Percentiles rank a stretch among this genome's conserved stretches.
Evolutionary conservation across 805 yeast genomes (phyloP).

Genomic region (Dipodascus albidus): DNA sequence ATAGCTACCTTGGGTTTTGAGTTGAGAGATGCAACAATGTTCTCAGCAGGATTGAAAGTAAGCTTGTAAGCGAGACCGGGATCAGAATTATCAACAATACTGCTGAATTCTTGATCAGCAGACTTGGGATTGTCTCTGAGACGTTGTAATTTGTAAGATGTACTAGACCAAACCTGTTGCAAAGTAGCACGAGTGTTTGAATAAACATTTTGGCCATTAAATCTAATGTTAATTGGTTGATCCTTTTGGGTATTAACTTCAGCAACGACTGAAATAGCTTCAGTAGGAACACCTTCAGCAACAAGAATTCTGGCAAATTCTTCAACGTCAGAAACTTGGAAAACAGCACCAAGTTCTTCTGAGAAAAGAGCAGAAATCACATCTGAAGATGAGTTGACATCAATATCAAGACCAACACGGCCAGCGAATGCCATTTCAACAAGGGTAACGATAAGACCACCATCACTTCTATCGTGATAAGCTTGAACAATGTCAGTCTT

Average conservation of each 20-base stretch:
- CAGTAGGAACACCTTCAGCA: constrained; percentile 46
- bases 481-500: constrained; percentile 53
- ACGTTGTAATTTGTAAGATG: constrained; percentile 82
- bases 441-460: constrained; percentile 80
- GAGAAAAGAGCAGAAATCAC: constrained; percentile 56
- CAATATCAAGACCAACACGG: constrained; percentile 66
- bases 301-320: constrained; percentile 44
- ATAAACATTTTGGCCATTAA: constrained; percentile 37
- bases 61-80: constrained; percentile 83
- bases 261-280: constrained; percentile 54
- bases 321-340: constrained; percentile 62
- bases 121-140: constrained; percentile 89
- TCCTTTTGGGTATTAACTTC: constrained; percentile 37
- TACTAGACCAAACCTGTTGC: constrained; percentile 77
- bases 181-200: constrained; percentile 51
- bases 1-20: constrained; percentile 86
- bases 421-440: constrained; percentile 97
- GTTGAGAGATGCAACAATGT: constrained; percentile 13
- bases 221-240: constrained; percentile 37
- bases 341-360: constrained; percentile 93
- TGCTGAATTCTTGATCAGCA: constrained; percentile 74
- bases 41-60: constrained; percentile 44
- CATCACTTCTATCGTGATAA: constrained; percentile 94
- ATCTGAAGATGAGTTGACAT: constrained; percentile 27
- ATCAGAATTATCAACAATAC: constrained; percentile 67